Percentiles rank a stretch among this genome's conserved stretches.
Evolutionary conservation across 148 eudicot genomes (phyloP).

Genomic region (Nepenthes gracilis): DNA sequence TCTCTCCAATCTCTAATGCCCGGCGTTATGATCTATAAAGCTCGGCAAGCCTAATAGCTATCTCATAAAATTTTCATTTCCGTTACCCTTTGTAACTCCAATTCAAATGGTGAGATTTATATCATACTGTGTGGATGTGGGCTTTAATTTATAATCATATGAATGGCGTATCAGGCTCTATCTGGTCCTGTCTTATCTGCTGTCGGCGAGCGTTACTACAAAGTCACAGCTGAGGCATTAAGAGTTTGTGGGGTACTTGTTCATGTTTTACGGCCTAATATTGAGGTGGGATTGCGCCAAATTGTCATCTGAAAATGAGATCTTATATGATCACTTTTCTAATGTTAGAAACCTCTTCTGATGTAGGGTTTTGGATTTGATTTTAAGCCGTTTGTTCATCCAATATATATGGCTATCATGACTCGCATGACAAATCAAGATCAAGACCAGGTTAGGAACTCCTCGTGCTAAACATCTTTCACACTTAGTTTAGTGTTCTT

Average conservation of each 20-base stretch:
- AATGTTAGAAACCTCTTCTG: conserved; percentile 7
- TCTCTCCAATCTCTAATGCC: too few species aligned
- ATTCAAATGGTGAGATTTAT: not conserved
- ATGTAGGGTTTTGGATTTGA: conserved; percentile 56
- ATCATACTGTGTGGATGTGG: not conserved
- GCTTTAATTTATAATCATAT: conserved; percentile 1
- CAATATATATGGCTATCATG: conserved; percentile 84
- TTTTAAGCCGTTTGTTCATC: conserved; percentile 76
- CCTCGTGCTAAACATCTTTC: not conserved
- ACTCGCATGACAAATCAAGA: conserved; percentile 95
- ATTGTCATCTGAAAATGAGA: not conserved
- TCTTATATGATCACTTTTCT: conserved; percentile 1
- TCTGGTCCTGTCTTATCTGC: conserved; percentile 87
- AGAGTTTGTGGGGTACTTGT: conserved; percentile 98
- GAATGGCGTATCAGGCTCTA: conserved; percentile 45
- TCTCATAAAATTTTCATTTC: too few species aligned
- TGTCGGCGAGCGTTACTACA: conserved; percentile 95
- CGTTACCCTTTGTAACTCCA: not conserved
- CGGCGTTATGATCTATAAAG: too few species aligned
- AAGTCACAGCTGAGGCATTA: conserved; percentile 94
- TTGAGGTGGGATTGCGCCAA: conserved; percentile 41
- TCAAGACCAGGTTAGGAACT: conserved; percentile 72
- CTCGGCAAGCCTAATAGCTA: too few species aligned
- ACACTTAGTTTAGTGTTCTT: not conserved
- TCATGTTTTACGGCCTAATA: conserved; percentile 80